Evolutionary conservation across 106 monocot species (phyloP).

Genomic region (Allium sativum): DNA sequence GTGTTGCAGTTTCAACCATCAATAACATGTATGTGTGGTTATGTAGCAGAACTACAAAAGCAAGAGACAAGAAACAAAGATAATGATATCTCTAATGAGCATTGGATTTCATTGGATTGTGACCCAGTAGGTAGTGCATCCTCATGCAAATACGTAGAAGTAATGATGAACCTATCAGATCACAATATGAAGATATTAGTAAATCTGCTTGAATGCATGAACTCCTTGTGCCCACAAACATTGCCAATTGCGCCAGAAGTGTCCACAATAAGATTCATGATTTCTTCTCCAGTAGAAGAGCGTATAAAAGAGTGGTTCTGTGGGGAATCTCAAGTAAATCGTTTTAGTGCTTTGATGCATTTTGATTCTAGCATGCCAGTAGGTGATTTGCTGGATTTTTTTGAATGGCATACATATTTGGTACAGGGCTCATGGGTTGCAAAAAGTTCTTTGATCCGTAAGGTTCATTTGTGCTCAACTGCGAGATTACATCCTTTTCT

Average conservation of each 20-base stretch:
- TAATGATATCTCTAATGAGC: constrained; percentile 3
- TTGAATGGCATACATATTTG: constrained; percentile 46
- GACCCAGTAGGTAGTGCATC: not conserved
- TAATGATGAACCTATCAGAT: not conserved
- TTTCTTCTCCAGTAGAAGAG: constrained; percentile 42
- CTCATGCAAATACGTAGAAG: constrained; percentile 1
- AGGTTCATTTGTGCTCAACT: constrained; percentile 12
- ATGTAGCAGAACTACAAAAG: constrained; percentile 14
- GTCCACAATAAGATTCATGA: constrained; percentile 18
- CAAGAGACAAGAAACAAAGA: constrained; percentile 8
- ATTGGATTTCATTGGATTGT: constrained; percentile 5
- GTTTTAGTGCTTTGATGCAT: constrained; percentile 56
- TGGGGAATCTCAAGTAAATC: constrained; percentile 49
- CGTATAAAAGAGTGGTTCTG: constrained; percentile 48
- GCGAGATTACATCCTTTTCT: constrained; percentile 57
- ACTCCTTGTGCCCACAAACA: constrained; percentile 8
- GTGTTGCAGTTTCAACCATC: constrained; percentile 60
- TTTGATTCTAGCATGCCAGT: constrained; percentile 30
- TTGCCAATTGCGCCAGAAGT: not conserved
- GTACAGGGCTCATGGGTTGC: constrained; percentile 82
- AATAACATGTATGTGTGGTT: constrained; percentile 14
- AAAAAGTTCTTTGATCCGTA: constrained; percentile 56
- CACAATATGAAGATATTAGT: not conserved
- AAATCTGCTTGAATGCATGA: not conserved
- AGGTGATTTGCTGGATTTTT: constrained; percentile 32